phyloP scores from a whole-genome alignment of 257 asterid species.

The Solanum commersonii region DNA sequence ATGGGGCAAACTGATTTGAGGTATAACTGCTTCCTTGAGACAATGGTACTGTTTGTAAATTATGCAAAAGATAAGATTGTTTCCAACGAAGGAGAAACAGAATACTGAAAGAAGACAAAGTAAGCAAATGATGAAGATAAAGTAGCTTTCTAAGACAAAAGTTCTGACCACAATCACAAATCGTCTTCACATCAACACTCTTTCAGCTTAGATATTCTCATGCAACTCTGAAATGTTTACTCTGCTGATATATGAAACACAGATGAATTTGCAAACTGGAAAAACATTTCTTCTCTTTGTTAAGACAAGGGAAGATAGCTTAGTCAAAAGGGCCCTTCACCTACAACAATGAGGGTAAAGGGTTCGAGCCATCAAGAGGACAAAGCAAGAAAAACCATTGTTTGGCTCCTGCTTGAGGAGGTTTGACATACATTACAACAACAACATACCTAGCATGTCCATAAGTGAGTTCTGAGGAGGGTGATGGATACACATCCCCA shows the following conservation, averaged over 20 bases:
- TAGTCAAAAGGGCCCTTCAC: background rate
- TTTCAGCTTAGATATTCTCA: background rate
- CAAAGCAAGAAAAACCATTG: background rate
- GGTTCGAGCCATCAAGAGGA: background rate
- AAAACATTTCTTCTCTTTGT: background rate
- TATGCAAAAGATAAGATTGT: background rate
- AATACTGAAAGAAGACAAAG: background rate
- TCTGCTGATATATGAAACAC: background rate
- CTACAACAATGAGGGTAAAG: background rate
- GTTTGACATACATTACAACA: background rate
- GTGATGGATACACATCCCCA: background rate
- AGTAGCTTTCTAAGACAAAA: background rate
- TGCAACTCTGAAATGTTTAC: background rate
- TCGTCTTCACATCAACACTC: background rate
- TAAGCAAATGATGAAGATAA: background rate
- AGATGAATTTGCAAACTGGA: background rate
- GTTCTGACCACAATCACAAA: background rate
- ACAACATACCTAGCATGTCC: background rate
- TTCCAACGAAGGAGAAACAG: background rate
- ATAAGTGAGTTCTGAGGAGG: background rate
- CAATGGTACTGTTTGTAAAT: slow-evolving; percentile 11
- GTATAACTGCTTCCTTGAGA: slow-evolving; percentile 38
- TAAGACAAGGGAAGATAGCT: background rate
- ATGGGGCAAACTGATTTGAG: slow-evolving; percentile 41
- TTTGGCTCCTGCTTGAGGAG: background rate